Conservation (phyloP, 768 basidiomycete genomes). For the Auricularia auricula-judae region DNA sequence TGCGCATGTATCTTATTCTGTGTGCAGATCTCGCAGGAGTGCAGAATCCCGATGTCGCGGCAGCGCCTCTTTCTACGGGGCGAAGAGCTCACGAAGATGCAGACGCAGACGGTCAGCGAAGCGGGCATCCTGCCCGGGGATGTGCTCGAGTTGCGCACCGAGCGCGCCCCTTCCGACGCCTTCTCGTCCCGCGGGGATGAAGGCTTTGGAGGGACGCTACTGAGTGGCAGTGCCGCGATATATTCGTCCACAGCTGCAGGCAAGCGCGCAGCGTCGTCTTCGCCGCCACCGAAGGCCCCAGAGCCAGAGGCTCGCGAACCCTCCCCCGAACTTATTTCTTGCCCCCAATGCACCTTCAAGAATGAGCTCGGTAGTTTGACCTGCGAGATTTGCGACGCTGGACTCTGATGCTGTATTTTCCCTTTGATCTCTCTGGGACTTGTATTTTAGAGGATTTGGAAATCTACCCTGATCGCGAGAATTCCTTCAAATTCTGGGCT, state of each 20-base stretch:
- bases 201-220: neutral
- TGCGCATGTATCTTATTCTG: neutral
- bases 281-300: neutral
- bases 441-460: no score
- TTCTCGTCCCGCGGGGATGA: neutral
- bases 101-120: neutral
- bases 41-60: neutral
- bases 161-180: neutral
- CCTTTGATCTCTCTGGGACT: no score
- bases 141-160: neutral
- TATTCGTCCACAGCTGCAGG: neutral
- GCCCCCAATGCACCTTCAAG: neutral
- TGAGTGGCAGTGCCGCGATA: neutral
- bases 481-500: no score
- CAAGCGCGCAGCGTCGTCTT: neutral
- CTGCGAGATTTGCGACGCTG: neutral
- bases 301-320: neutral
- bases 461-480: no score
- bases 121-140: neutral
- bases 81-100: neutral
- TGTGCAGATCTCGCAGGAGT: neutral
- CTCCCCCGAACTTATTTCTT: neutral
- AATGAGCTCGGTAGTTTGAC: neutral
- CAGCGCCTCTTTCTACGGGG: neutral
- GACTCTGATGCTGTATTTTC: neutral